Conservation (phyloP, 768 basidiomycete species). For the Cytidiella melzeri region DNA sequence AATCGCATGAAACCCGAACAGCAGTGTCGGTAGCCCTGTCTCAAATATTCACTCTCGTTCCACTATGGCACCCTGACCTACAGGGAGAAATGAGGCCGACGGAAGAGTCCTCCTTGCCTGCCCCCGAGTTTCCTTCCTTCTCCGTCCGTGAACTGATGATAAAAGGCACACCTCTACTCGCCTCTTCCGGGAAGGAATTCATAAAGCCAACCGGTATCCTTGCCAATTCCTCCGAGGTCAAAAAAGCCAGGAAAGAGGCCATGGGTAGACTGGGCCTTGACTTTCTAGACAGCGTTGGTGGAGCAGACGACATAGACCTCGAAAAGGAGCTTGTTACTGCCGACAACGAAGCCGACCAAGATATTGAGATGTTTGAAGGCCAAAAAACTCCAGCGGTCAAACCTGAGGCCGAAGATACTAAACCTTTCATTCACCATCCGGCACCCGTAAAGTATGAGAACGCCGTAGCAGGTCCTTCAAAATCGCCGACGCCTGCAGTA, state of each 20-base stretch:
- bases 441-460: conserved; percentile 20
- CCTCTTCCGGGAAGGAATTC: conserved; percentile 94
- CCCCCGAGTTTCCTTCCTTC: conserved; percentile 66
- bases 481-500: conserved; percentile 38
- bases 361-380: conserved; percentile 15
- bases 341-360: conserved; percentile 40
- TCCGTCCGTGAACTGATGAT: conserved; percentile 71
- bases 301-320: conserved; percentile 74
- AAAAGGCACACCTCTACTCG: conserved; percentile 75
- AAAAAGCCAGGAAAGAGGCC: conserved; percentile 82
- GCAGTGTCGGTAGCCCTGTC: conserved; percentile 88
- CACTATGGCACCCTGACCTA: conserved; percentile 62
- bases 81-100: conserved; percentile 27
- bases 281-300: conserved; percentile 70
- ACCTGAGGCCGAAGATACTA: conserved; percentile 38
- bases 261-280: conserved; percentile 85
- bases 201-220: conserved; percentile 65
- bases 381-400: neutral
- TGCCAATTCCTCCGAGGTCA: conserved; percentile 72
- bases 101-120: conserved; percentile 25
- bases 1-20: conserved; percentile 85
- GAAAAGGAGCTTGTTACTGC: conserved; percentile 75
- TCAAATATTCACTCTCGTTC: conserved; percentile 79
- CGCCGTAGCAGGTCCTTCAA: conserved; percentile 35
- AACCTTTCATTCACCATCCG: conserved; percentile 12